Evolutionary conservation across 495 filamentous ascomycete species (phyloP).

Genomic region (Tuber umbilicatum): DNA sequence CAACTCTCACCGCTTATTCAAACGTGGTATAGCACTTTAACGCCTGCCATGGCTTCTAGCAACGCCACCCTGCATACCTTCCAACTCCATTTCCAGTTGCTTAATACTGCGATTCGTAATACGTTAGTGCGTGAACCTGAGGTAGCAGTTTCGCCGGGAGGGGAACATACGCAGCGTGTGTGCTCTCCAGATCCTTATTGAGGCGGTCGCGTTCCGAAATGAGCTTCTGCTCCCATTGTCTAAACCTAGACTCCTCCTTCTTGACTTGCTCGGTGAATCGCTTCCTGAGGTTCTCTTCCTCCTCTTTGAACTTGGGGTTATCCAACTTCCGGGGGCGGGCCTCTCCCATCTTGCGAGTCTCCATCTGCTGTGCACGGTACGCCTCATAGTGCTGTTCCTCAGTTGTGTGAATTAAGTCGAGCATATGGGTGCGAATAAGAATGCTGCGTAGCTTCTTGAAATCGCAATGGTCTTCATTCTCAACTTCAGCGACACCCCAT

Average conservation of each 20-base stretch:
- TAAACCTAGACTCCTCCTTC: slow-evolving; percentile 97
- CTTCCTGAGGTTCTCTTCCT: slow-evolving; percentile 96
- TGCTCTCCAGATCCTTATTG: slow-evolving; percentile 98
- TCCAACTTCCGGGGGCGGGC: slow-evolving; percentile 93
- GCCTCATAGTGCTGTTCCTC: slow-evolving; percentile 99
- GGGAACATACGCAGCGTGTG: slow-evolving; percentile 72
- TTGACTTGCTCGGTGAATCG: slow-evolving; percentile 99
- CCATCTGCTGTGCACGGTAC: slow-evolving; percentile 98
- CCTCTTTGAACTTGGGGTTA: slow-evolving; percentile 99
- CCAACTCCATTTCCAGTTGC: slow-evolving; percentile 84
- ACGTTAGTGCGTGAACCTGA: neutral
- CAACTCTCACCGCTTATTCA: neutral
- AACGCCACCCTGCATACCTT: slow-evolving; percentile 84
- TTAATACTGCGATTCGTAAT: slow-evolving; percentile 60
- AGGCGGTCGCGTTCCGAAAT: slow-evolving; percentile 94
- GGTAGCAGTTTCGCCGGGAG: neutral
- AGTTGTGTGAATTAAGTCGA: slow-evolving; percentile 98
- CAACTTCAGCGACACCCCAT: slow-evolving; percentile 98
- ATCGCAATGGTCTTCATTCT: slow-evolving; percentile 99
- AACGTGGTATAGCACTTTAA: slow-evolving; percentile 47
- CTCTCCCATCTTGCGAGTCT: slow-evolving; percentile 98
- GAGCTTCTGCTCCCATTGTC: slow-evolving; percentile 99
- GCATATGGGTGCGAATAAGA: slow-evolving; percentile 99
- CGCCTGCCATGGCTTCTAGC: slow-evolving; percentile 93
- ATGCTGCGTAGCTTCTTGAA: slow-evolving; percentile 99